phyloP scores from a whole-genome alignment of 2,329 filamentous ascomycete genomes.

The Apiospora phragmitis region DNA sequence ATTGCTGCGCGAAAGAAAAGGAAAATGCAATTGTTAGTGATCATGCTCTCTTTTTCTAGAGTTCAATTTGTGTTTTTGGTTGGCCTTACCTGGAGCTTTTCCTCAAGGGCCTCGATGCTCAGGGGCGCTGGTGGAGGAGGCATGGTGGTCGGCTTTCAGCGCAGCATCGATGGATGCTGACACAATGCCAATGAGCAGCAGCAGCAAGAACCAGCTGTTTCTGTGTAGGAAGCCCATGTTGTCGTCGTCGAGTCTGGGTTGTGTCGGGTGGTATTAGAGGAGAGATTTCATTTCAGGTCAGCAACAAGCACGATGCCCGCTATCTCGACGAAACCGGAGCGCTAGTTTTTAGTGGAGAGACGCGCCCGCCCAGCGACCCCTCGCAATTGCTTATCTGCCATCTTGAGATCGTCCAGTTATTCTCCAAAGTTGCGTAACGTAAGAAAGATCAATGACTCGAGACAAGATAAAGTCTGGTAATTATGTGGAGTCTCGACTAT shows the following conservation, averaged over 20 bases:
- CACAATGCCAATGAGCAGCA: slow-evolving; percentile 2
- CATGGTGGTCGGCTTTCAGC: not conserved
- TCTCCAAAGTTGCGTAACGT: not conserved
- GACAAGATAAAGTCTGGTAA: not conserved
- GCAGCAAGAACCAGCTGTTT: slow-evolving; percentile 1
- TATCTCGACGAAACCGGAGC: not conserved
- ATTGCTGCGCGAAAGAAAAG: slow-evolving; percentile 66
- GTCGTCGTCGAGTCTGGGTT: not conserved
- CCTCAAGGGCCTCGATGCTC: slow-evolving; percentile 69
- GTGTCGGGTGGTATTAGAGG: not conserved
- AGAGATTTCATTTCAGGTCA: not conserved
- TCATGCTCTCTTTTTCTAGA: not conserved
- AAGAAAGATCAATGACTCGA: not conserved
- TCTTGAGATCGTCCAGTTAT: not conserved
- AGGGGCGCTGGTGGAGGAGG: slow-evolving; percentile 29
- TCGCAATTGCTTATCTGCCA: not conserved
- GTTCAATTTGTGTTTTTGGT: not conserved
- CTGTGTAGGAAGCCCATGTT: not conserved
- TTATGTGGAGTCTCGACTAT: not conserved
- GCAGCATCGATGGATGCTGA: not conserved
- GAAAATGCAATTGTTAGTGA: not conserved
- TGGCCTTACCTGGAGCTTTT: slow-evolving; percentile 65
- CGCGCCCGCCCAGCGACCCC: not conserved
- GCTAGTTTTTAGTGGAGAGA: not conserved
- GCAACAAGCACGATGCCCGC: not conserved